Conservation (phyloP, 345 rosid species). For the Pseudoturritis turrita region DNA sequence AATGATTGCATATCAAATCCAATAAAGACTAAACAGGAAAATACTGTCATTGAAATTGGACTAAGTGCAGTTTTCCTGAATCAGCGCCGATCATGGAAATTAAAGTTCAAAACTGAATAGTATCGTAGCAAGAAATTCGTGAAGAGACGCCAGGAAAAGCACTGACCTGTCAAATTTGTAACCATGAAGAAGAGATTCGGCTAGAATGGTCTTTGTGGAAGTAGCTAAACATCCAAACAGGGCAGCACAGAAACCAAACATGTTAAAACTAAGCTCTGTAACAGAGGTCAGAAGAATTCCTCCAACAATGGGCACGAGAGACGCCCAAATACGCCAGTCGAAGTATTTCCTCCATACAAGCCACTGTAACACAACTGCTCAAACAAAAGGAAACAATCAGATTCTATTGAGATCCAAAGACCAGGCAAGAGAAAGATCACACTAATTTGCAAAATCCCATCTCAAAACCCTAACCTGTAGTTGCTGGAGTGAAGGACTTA, state of each 20-base stretch:
- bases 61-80: neutral
- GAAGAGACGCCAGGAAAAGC: neutral
- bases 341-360: conserved; percentile 92
- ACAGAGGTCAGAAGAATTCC: conserved; percentile 94
- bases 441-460: neutral
- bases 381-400: conserved; percentile 27
- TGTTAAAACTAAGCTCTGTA: conserved; percentile 94
- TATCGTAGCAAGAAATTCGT: neutral
- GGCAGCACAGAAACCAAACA: conserved; percentile 97
- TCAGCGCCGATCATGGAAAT: neutral
- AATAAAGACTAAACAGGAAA: neutral
- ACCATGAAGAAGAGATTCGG: conserved; percentile 93
- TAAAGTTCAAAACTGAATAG: neutral
- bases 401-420: neutral
- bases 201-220: conserved; percentile 98
- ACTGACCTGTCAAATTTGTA: conserved; percentile 96
- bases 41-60: neutral
- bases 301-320: conserved; percentile 92
- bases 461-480: conserved; percentile 62
- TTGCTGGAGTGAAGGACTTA: conserved; percentile 98
- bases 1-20: neutral
- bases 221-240: conserved; percentile 97
- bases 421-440: neutral
- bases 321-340: conserved; percentile 97
- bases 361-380: conserved; percentile 95